These are phyloP conservation scores for Lodderomyces parapsilosis DNA, from an alignment of 1,139 yeast genomes.

Conservation along the genomic window DNA sequence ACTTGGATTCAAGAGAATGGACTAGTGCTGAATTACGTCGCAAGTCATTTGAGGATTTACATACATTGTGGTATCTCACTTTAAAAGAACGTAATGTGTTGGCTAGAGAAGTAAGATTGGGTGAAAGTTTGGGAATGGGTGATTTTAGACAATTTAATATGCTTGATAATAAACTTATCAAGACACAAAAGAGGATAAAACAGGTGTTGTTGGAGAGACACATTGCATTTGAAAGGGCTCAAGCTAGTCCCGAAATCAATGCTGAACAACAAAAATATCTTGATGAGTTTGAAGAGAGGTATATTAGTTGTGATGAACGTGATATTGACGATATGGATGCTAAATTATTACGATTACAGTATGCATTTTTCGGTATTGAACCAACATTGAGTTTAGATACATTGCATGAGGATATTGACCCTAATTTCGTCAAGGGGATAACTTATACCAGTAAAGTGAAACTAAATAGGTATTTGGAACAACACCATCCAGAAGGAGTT, in stretches of 20 bases:
- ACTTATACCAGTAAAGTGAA: slow-evolving; percentile 67
- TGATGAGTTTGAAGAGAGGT: slow-evolving; percentile 55
- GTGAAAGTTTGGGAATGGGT: slow-evolving; percentile 28
- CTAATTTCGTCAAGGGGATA: slow-evolving; percentile 63
- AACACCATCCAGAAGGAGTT: slow-evolving; percentile 22
- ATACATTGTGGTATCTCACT: slow-evolving; percentile 84
- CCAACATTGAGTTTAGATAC: slow-evolving; percentile 44
- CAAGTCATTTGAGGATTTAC: slow-evolving; percentile 89
- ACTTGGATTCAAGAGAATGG: slow-evolving; percentile 75
- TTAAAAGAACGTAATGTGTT: slow-evolving; percentile 79
- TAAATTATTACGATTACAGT: slow-evolving; percentile 73
- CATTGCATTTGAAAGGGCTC: slow-evolving; percentile 64
- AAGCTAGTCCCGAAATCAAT: slow-evolving; percentile 35
- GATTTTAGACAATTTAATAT: slow-evolving; percentile 26
- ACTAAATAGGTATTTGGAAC: slow-evolving; percentile 32
- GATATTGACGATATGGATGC: slow-evolving; percentile 52
- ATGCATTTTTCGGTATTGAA: slow-evolving; percentile 75
- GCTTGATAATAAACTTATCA: slow-evolving; percentile 35
- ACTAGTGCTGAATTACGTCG: slow-evolving; percentile 82
- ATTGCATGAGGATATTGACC: slow-evolving; percentile 50
- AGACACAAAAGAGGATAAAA: slow-evolving; percentile 60
- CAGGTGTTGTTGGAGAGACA: slow-evolving; percentile 88
- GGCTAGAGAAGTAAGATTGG: slow-evolving; percentile 67
- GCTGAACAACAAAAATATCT: slow-evolving; percentile 48
- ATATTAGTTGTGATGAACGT: slow-evolving; percentile 57